These are phyloP conservation scores for Cyclotella baltica DNA, from an alignment of 108 stramenopile genomes.

Conservation along the genomic window DNA sequence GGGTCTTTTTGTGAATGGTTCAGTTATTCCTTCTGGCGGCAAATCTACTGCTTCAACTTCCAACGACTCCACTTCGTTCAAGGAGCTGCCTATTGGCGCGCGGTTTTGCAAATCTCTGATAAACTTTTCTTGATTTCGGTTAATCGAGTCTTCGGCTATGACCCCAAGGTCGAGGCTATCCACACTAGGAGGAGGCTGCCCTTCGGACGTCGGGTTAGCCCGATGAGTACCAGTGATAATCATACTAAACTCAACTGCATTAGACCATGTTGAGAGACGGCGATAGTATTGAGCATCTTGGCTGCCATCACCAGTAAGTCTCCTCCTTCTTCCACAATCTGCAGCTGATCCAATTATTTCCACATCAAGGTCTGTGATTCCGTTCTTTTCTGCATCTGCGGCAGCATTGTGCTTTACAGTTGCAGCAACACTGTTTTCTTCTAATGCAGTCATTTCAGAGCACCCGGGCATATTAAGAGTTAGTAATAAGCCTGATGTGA, in stretches of 20 bases:
- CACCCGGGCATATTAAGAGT: background rate
- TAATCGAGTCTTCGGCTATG: background rate
- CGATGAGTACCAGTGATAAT: background rate
- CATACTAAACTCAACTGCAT: background rate
- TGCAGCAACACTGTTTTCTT: background rate
- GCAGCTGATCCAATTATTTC: background rate
- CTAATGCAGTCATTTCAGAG: background rate
- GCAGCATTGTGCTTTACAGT: background rate
- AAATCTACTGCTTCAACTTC: background rate
- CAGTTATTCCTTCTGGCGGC: background rate
- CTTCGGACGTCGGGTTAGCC: background rate
- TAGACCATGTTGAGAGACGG: background rate
- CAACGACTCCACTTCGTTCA: background rate
- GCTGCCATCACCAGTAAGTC: background rate
- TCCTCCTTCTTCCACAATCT: background rate
- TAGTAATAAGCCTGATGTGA: background rate
- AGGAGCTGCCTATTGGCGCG: background rate
- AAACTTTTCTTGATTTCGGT: background rate
- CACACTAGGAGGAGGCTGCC: background rate
- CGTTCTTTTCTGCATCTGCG: background rate
- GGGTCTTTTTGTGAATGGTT: background rate
- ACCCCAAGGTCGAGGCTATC: background rate
- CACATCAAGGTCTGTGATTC: background rate
- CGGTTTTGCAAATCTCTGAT: background rate
- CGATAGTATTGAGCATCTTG: background rate